These are phyloP conservation scores for Saccharomyces hybrid DNA, from an alignment of 1,139 yeast species.

Conservation along the genomic window DNA sequence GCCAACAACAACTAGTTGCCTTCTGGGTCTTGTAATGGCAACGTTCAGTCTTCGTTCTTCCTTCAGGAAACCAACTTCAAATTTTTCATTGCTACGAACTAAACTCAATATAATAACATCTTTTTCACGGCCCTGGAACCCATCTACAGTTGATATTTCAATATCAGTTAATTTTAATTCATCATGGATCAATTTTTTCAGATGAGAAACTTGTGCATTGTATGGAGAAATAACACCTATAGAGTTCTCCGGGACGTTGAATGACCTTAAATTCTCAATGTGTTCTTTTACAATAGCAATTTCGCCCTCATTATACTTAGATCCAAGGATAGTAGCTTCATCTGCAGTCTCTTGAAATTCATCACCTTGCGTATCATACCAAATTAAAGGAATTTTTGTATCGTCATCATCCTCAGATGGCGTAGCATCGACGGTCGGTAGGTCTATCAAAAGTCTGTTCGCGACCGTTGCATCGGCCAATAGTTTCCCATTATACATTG, in stretches of 20 bases:
- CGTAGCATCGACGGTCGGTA: conserved; percentile 40
- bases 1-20: conserved; percentile 81
- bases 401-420: conserved; percentile 29
- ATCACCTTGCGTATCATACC: conserved; percentile 96
- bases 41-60: conserved; percentile 75
- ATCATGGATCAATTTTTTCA: conserved; percentile 44
- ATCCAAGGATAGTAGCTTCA: conserved; percentile 26
- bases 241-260: conserved; percentile 42
- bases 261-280: conserved; percentile 39
- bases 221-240: conserved; percentile 89
- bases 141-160: conserved; percentile 84
- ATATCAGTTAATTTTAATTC: conserved; percentile 34
- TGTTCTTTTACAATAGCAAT: conserved; percentile 53
- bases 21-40: conserved; percentile 83
- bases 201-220: conserved; percentile 67
- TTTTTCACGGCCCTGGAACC: conserved; percentile 88
- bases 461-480: conserved; percentile 57
- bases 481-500: conserved; percentile 55
- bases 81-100: conserved; percentile 62
- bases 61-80: conserved; percentile 66
- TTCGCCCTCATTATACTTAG: conserved; percentile 67
- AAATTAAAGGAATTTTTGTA: conserved; percentile 44
- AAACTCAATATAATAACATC: conserved; percentile 74
- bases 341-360: conserved; percentile 56
- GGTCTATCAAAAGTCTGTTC: conserved; percentile 45